Evolutionary conservation across 1,284 basidiomycete species (phyloP).

Genomic region (Pterulicium gracile): DNA sequence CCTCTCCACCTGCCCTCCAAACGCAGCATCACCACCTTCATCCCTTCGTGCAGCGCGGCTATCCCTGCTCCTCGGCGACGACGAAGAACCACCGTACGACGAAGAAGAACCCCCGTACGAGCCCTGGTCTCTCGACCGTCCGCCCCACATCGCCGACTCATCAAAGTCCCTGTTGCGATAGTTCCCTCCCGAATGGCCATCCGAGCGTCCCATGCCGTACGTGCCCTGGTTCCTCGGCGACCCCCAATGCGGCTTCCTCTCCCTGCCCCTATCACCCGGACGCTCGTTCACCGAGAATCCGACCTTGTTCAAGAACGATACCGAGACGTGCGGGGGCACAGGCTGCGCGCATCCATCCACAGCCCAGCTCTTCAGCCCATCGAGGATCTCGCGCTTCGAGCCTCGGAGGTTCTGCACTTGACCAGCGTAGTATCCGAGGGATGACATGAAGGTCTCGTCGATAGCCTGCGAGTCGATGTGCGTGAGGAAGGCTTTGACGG

Average conservation of each 20-base stretch:
- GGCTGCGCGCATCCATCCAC: conserved; percentile 38
- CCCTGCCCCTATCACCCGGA: not conserved
- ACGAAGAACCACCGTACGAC: no score
- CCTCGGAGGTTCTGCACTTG: conserved; percentile 42
- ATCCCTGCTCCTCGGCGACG: no score
- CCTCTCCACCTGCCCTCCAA: no score
- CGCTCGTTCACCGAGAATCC: conserved; percentile 17
- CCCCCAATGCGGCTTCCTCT: not conserved
- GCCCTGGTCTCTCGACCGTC: no score
- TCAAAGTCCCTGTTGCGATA: no score
- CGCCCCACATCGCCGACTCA: no score
- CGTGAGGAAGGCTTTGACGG: conserved; percentile 19
- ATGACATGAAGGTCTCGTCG: conserved; percentile 55
- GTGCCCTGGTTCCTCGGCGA: not conserved
- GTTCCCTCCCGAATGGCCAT: no score
- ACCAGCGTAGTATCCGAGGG: conserved; percentile 71
- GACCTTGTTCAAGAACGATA: conserved; percentile 30
- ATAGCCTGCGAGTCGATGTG: conserved; percentile 47
- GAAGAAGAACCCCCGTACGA: no score
- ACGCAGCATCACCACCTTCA: no score
- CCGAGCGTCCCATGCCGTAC: no score
- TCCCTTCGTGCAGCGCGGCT: no score
- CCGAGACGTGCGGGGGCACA: conserved; percentile 37
- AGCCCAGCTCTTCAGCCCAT: conserved; percentile 62
- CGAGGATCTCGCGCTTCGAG: conserved; percentile 35